Evolutionary conservation across 139 green algal genomes (phyloP).

Genomic region (Dunaliella primolecta): DNA sequence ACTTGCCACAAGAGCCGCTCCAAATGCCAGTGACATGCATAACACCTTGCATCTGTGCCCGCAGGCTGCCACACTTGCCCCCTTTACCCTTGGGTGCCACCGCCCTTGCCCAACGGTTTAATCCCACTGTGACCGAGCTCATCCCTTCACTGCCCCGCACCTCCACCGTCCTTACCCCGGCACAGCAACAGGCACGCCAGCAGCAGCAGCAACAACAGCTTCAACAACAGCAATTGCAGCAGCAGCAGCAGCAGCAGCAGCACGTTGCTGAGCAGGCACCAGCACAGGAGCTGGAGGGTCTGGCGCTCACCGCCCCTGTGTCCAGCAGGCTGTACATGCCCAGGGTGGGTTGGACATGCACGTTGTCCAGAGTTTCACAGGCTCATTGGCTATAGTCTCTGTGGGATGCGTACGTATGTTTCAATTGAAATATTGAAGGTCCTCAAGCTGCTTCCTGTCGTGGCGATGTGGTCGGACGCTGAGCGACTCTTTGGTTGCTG

Average conservation of each 20-base stretch:
- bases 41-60: too few relatives aligned
- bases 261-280: background rate
- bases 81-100: slow-evolving; percentile 26
- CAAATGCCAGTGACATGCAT: too few relatives aligned
- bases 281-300: background rate
- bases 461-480: too few relatives aligned
- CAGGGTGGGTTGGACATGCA: too few relatives aligned
- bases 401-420: too few relatives aligned
- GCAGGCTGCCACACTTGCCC: background rate
- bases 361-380: too few relatives aligned
- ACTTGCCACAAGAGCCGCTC: too few relatives aligned
- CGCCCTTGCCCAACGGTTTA: slow-evolving; percentile 22
- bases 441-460: too few relatives aligned
- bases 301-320: background rate
- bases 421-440: too few relatives aligned
- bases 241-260: background rate
- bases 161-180: slow-evolving; percentile 3
- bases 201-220: background rate
- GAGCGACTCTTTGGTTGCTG: too few relatives aligned
- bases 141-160: slow-evolving; percentile 23
- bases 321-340: slow-evolving; percentile 20
- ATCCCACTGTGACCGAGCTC: slow-evolving; percentile 33
- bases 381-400: too few relatives aligned
- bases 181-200: background rate
- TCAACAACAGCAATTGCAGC: background rate